phyloP scores from a whole-genome alignment of 192 early-diverging fungal genomes.

The Gaertneriomyces sp. region DNA sequence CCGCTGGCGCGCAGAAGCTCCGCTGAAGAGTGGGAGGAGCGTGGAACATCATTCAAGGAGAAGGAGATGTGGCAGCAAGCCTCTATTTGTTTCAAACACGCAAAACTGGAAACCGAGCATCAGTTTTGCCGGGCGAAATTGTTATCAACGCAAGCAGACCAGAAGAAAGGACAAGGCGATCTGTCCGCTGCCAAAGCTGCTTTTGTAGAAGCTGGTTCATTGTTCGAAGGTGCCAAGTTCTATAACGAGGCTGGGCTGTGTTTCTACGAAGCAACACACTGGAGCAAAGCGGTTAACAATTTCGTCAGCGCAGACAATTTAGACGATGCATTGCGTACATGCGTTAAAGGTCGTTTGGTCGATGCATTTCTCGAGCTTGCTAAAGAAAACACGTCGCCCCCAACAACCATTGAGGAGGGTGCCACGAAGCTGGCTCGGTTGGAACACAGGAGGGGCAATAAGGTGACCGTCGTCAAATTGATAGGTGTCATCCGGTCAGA shows the following conservation, averaged over 20 bases:
- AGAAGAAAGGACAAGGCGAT: neutral
- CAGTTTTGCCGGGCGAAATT: neutral
- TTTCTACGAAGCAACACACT: neutral
- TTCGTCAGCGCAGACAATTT: neutral
- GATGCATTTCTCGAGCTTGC: neutral
- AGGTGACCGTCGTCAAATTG: neutral
- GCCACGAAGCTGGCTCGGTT: neutral
- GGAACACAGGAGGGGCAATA: neutral
- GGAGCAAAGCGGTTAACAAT: neutral
- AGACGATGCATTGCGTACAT: neutral
- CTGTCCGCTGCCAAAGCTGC: neutral
- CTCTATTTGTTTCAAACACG: neutral
- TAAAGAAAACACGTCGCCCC: neutral
- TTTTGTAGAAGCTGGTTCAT: neutral
- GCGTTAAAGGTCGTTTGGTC: neutral
- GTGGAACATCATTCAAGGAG: neutral
- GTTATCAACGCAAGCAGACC: neutral
- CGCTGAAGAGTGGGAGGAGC: neutral
- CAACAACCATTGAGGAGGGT: neutral
- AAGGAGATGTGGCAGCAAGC: neutral
- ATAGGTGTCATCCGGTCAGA: neutral
- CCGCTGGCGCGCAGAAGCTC: conserved; percentile 3
- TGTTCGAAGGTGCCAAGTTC: neutral
- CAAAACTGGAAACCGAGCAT: neutral
- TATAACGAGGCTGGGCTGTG: neutral